A percentile compares a stretch with the other conserved stretches of the same genome.
Conservation (phyloP, 1,139 yeast species). For the Suhomyces choctaworum region DNA sequence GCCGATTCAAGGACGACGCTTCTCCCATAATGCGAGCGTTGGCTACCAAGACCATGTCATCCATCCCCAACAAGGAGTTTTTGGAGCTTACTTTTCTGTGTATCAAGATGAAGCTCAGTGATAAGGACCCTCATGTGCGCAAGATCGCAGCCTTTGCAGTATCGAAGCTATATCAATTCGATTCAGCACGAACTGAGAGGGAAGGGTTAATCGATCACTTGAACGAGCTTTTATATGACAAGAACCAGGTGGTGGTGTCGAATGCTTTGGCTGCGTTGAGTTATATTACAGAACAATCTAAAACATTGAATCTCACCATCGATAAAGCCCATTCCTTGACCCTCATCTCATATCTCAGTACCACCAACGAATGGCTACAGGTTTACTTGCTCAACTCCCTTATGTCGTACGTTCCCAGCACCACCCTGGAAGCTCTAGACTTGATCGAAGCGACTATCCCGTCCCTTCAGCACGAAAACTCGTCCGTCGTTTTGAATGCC, state of each 20-base stretch:
- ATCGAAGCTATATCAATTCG: constrained; percentile 64
- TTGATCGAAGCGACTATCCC: constrained; percentile 73
- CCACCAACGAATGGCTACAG: constrained; percentile 82
- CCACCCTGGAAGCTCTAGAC: constrained; percentile 61
- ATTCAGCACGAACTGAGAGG: constrained; percentile 47
- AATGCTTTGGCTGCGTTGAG: constrained; percentile 71
- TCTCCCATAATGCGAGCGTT: constrained; percentile 42
- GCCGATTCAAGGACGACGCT: constrained; percentile 47
- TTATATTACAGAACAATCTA: constrained; percentile 61
- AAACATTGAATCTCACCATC: constrained; percentile 51
- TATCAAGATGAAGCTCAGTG: constrained; percentile 41
- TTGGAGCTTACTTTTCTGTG: constrained; percentile 33
- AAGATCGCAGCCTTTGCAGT: constrained; percentile 71
- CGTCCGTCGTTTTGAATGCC: constrained; percentile 79
- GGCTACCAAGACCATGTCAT: constrained; percentile 65
- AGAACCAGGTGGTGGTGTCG: constrained; percentile 64
- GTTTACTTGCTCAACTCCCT: constrained; percentile 67
- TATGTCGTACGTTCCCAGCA: constrained; percentile 70
- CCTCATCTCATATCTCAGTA: constrained; percentile 49
- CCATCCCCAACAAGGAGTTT: constrained; percentile 57
- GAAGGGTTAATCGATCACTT: constrained; percentile 53
- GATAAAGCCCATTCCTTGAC: constrained; percentile 57
- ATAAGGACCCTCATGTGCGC: constrained; percentile 60
- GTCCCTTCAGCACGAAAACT: constrained; percentile 75
- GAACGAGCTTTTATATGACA: constrained; percentile 58